Evolutionary conservation across 257 asterid genomes (phyloP).

Genomic region (Rauvolfia tetraphylla): DNA sequence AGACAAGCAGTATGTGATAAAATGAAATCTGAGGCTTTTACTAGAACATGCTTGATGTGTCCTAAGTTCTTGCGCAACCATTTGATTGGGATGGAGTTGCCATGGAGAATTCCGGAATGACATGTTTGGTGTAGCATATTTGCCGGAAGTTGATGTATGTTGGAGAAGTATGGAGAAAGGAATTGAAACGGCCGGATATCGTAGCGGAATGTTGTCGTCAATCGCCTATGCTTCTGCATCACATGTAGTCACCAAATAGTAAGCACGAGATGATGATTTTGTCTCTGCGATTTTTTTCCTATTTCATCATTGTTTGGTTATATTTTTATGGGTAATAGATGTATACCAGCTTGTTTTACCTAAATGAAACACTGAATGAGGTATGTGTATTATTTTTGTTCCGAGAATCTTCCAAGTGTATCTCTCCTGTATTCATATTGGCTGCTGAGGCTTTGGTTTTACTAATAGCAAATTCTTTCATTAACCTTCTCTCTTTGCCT

Average conservation of each 20-base stretch:
- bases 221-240: conserved; percentile 33
- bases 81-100: conserved; percentile 28
- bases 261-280: conserved; percentile 35
- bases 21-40: neutral
- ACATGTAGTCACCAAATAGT: conserved; percentile 27
- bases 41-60: conserved; percentile 1
- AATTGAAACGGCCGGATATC: conserved; percentile 32
- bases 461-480: neutral
- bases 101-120: conserved; percentile 29
- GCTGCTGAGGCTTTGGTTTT: conserved; percentile 1
- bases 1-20: conserved; percentile 9
- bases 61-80: conserved; percentile 22
- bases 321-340: conserved; percentile 29
- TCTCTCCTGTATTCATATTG: neutral
- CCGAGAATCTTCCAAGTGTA: conserved; percentile 27
- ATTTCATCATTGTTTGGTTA: conserved; percentile 15
- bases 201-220: conserved; percentile 40
- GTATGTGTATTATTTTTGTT: conserved; percentile 37
- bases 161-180: conserved; percentile 30
- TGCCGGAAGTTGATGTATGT: conserved; percentile 50
- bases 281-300: conserved; percentile 13
- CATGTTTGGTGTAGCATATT: conserved; percentile 28
- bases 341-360: conserved; percentile 24
- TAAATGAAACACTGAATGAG: conserved; percentile 20
- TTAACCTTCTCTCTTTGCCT: neutral